phyloP scores from a whole-genome alignment of 2,329 filamentous ascomycete species.

The Colletotrichum truncatum region DNA sequence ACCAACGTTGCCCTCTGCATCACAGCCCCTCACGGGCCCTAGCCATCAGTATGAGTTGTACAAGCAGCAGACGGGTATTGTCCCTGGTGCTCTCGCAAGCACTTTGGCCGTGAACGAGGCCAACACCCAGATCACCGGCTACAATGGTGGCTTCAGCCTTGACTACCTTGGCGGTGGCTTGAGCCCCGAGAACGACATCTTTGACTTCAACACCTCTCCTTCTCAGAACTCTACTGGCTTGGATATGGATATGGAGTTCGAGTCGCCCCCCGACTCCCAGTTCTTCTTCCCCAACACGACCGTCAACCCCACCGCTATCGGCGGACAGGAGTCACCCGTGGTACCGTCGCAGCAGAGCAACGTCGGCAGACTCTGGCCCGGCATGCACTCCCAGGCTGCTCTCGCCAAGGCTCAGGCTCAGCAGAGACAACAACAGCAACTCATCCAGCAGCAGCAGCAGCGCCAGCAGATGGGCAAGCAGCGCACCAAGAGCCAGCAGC shows the following conservation, averaged over 20 bases:
- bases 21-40: slow-evolving; percentile 76
- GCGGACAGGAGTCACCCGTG: slow-evolving; percentile 64
- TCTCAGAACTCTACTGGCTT: slow-evolving; percentile 68
- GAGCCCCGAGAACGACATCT: slow-evolving; percentile 70
- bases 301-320: slow-evolving; percentile 79
- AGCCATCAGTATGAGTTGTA: slow-evolving; percentile 97
- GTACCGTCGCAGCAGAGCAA: slow-evolving; percentile 59
- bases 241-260: slow-evolving; percentile 72
- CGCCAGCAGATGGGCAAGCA: slow-evolving; percentile 53
- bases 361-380: slow-evolving; percentile 85
- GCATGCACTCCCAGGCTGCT: slow-evolving; percentile 92
- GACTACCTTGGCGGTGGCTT: slow-evolving; percentile 63
- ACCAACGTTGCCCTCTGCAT: slow-evolving; percentile 59
- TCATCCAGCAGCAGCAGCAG: slow-evolving; percentile 60
- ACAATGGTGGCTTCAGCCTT: slow-evolving; percentile 57
- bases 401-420: slow-evolving; percentile 77
- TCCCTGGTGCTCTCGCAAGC: slow-evolving; percentile 82
- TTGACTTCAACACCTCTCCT: slow-evolving; percentile 78
- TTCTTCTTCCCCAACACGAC: slow-evolving; percentile 71
- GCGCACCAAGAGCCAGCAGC: slow-evolving; percentile 60
- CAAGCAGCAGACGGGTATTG: slow-evolving; percentile 93
- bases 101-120: slow-evolving; percentile 80
- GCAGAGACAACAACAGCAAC: slow-evolving; percentile 67
- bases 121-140: slow-evolving; percentile 62
- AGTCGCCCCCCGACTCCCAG: slow-evolving; percentile 57